Percentiles rank a stretch among this genome's conserved stretches.
These are phyloP conservation scores for Termitomyces sp. DNA, from an alignment of 768 basidiomycete species.

Conservation along the genomic window DNA sequence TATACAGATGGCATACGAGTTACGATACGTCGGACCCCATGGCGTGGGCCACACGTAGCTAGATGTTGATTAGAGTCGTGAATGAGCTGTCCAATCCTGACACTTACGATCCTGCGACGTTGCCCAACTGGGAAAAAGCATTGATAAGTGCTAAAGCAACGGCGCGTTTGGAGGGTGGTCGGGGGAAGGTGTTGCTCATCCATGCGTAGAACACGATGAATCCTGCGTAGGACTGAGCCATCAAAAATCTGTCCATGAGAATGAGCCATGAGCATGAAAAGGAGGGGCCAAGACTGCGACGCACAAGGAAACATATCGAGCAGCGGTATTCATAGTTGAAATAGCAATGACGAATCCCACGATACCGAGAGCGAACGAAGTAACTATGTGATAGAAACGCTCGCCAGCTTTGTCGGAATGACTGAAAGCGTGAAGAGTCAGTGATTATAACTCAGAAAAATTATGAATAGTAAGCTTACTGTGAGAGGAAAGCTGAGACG, in stretches of 20 bases:
- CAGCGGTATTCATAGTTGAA: conserved; percentile 52
- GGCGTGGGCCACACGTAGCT: conserved; percentile 62
- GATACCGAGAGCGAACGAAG: conserved; percentile 51
- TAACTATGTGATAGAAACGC: conserved; percentile 61
- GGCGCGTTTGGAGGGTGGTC: conserved; percentile 83
- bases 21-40: conserved; percentile 68
- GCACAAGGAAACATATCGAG: conserved; percentile 63
- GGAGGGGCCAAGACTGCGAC: conserved; percentile 12
- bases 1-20: conserved; percentile 72
- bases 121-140: conserved; percentile 76
- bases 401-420: conserved; percentile 71
- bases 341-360: conserved; percentile 65
- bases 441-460: not conserved
- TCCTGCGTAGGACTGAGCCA: conserved; percentile 69
- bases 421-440: conserved; percentile 22
- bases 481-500: conserved; percentile 45
- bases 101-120: conserved; percentile 76
- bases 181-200: conserved; percentile 42
- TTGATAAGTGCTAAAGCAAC: conserved; percentile 84
- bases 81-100: not conserved
- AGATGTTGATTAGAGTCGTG: not conserved
- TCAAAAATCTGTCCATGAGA: conserved; percentile 52
- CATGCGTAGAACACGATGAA: conserved; percentile 61
- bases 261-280: not conserved
- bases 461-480: conserved; percentile 24